Evolutionary conservation across 1,284 basidiomycete genomes (phyloP), one percentile per base, ranked within the genome.

Genomic region (Pascua sp.): DNA sequence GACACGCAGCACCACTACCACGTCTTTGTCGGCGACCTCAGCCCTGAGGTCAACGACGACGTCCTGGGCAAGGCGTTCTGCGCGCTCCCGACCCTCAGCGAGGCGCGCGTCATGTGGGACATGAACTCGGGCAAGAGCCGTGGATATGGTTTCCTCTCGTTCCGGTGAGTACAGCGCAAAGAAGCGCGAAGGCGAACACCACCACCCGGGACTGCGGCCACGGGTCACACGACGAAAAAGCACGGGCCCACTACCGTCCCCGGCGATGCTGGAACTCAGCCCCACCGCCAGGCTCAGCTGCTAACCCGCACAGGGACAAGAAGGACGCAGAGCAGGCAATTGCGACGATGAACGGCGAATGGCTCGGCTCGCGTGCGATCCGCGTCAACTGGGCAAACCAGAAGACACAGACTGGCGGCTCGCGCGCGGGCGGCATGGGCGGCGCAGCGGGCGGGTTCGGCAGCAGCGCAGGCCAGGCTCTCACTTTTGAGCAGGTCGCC

Each of bases 61-160:
- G 89, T 95, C 53, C 86, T 99, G 55, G 88, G 81, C 52, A 94
- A 97, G 79, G 94, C 95, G 15, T 99, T 99, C 80, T 86, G 85
- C 66, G 90, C 91, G 42, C 98, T 98, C 75, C 91, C 92, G 41
- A 90, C 88, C 56, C 83, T 99, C 77, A 93, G 90, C 57, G 95
- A 99, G 77, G 95, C 94, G 49, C 86, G 95, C 48, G 94, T 98
- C 66, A 99, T 99, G 94, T 98, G 95, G 92, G 95, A 98, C 77
- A 94, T 96, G 90, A 95, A 94, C 81, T 96, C 92, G 57, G 94
- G 95, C 65, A 97, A 97, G 81, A 95, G 90, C 72, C 72, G 81
- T 41, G 82, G 81, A 2, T 83, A 82, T 62, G 81, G 81, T 10
- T 83, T 82, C 69, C 68, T 82, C 46, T 80, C 80, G n/a, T 82